Conservation (phyloP, 2,329 filamentous ascomycete species). For the Trichoderma sp. region DNA sequence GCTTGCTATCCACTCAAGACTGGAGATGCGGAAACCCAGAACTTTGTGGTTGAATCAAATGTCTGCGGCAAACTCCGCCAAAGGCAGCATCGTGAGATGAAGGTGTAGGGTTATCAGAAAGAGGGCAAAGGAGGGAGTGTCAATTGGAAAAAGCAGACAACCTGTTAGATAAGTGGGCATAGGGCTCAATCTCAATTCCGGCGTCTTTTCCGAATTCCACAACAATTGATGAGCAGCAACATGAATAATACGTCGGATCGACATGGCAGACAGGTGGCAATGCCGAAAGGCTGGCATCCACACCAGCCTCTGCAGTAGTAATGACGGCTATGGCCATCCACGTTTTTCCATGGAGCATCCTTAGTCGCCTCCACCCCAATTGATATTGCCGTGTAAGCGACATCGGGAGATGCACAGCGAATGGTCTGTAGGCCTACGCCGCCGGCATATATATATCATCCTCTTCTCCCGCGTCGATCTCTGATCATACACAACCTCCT, state of each 20-base stretch:
- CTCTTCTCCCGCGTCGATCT: constrained; percentile 4
- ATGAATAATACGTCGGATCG: not conserved
- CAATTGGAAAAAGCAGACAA: not conserved
- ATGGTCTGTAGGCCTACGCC: not conserved
- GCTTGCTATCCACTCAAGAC: constrained; percentile 4
- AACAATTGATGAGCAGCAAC: not conserved
- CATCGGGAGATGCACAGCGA: constrained; percentile 16
- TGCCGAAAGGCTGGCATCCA: constrained; percentile 4
- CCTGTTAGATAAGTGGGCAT: not conserved
- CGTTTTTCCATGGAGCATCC: not conserved
- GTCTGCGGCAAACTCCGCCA: not conserved
- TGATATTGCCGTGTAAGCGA: not conserved
- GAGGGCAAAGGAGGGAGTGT: not conserved
- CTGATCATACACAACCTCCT: not conserved
- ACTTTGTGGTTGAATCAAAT: not conserved
- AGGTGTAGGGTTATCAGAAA: not conserved
- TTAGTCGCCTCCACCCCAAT: constrained; percentile 14
- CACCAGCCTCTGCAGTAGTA: not conserved
- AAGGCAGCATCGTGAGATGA: not conserved
- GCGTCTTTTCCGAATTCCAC: not conserved
- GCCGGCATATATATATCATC: not conserved
- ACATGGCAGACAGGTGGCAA: constrained; percentile 8
- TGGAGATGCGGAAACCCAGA: constrained; percentile 11
- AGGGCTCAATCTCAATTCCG: not conserved
- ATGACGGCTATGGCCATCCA: not conserved